Evolutionary conservation across 148 eudicot genomes (phyloP).

Genomic region (Amaranthus hypochondriacus): DNA sequence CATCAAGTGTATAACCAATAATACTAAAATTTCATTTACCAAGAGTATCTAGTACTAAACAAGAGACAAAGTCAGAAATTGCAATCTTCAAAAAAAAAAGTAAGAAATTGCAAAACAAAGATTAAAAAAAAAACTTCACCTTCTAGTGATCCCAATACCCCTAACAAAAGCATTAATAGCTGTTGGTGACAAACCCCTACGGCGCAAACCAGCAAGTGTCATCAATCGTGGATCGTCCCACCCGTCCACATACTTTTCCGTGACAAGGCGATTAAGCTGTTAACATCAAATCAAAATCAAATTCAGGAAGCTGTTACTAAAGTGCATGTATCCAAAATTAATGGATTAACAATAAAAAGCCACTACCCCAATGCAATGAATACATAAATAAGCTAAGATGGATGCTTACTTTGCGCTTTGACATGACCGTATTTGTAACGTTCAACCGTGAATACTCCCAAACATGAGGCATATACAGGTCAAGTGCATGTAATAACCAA

Average conservation of each 20-base stretch:
- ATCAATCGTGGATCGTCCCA: conserved; percentile 98
- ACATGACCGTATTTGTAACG: conserved; percentile 90
- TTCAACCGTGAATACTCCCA: conserved; percentile 98
- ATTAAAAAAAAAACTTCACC: conserved; percentile 31
- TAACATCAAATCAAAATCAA: conserved; percentile 4
- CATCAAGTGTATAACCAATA: too few relatives aligned
- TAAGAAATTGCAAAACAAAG: neutral
- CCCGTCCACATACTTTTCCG: conserved; percentile 87
- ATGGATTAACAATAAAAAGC: neutral
- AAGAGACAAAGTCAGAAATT: too few relatives aligned
- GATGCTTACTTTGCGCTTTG: conserved; percentile 79
- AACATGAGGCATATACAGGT: conserved; percentile 83
- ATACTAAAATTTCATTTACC: too few relatives aligned
- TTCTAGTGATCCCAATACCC: conserved; percentile 95
- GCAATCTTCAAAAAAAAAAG: too few relatives aligned
- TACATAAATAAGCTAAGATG: too few relatives aligned
- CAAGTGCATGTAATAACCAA: conserved; percentile 83
- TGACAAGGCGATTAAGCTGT: conserved; percentile 87
- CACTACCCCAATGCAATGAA: too few relatives aligned
- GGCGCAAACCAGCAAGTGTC: conserved; percentile 91
- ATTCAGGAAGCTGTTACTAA: neutral
- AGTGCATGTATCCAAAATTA: neutral
- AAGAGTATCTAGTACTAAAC: too few relatives aligned
- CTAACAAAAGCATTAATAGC: conserved; percentile 86
- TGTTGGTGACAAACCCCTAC: conserved; percentile 83